These are phyloP conservation scores for Cordia subcordata DNA, from an alignment of 257 asterid genomes.

Conservation along the genomic window DNA sequence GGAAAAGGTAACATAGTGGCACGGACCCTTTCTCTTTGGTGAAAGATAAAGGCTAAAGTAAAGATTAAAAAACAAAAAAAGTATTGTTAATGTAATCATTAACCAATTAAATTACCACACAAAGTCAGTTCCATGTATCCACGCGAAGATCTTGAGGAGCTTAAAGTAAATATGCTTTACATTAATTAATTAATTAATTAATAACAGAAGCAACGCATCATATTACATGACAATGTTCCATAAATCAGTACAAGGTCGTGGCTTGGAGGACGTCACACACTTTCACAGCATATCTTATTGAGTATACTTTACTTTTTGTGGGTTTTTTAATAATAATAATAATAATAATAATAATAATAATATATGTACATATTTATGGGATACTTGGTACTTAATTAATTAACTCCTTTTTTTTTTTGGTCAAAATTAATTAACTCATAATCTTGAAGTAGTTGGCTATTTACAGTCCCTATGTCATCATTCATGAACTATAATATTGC, in stretches of 20 bases:
- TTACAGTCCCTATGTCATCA: neutral
- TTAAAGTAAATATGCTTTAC: conserved; percentile 58
- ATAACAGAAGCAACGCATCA: conserved; percentile 20
- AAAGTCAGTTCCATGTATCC: conserved; percentile 30
- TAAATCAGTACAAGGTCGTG: conserved; percentile 26
- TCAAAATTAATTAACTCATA: neutral
- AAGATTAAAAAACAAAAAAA: conserved; percentile 25
- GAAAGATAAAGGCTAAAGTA: conserved; percentile 27
- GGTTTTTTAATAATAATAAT: too few species aligned
- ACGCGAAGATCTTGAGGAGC: conserved; percentile 52
- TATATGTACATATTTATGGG: too few species aligned
- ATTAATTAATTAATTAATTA: conserved; percentile 18
- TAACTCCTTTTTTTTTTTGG: too few species aligned
- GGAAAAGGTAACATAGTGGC: neutral
- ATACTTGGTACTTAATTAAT: too few species aligned
- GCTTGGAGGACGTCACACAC: conserved; percentile 24
- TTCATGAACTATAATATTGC: conserved; percentile 3
- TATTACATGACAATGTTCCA: conserved; percentile 28
- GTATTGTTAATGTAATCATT: neutral
- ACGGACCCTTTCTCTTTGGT: conserved; percentile 15
- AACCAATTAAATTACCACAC: conserved; percentile 29
- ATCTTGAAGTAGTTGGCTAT: conserved; percentile 6
- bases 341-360: too few species aligned
- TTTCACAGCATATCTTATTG: conserved; percentile 3
- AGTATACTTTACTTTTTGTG: conserved; percentile 2